Evolutionary conservation across 1,284 basidiomycete genomes (phyloP).

Genomic region (Boletus semigastroideus): DNA sequence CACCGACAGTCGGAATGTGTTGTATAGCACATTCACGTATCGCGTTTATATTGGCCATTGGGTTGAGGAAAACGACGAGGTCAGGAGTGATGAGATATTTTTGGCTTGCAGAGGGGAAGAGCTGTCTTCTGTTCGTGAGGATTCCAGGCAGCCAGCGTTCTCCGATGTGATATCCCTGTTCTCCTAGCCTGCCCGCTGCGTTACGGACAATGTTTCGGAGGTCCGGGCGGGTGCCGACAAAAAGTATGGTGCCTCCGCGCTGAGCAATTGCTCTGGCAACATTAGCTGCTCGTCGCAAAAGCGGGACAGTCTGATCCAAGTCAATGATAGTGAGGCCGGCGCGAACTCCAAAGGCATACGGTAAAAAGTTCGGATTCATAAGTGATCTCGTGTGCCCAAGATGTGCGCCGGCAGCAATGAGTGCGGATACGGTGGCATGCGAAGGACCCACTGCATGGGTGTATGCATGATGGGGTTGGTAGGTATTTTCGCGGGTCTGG

Average conservation of each 20-base stretch:
- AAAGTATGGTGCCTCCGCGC: constrained; percentile 84
- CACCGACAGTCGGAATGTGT: constrained; percentile 85
- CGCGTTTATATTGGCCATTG: constrained; percentile 77
- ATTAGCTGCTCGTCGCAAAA: constrained; percentile 87
- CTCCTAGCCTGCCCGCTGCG: constrained; percentile 78
- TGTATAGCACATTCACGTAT: constrained; percentile 85
- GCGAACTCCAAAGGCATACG: constrained; percentile 94
- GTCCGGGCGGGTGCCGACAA: constrained; percentile 86
- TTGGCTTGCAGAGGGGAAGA: constrained; percentile 67
- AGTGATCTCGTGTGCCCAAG: constrained; percentile 85
- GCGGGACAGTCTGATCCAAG: constrained; percentile 90
- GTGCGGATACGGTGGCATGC: constrained; percentile 81
- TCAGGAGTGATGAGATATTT: constrained; percentile 75
- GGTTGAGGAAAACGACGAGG: constrained; percentile 88
- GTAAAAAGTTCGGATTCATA: constrained; percentile 86
- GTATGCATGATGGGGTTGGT: constrained; percentile 72
- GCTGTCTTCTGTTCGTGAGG: constrained; percentile 84
- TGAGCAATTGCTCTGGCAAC: constrained; percentile 83
- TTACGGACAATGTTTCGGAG: constrained; percentile 75
- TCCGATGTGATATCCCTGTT: constrained; percentile 79
- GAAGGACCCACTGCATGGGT: constrained; percentile 62
- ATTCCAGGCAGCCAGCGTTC: constrained; percentile 94
- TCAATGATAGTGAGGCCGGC: constrained; percentile 94
- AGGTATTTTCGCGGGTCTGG: constrained; percentile 68
- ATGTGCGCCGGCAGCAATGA: constrained; percentile 92